Conservation (phyloP, 2,329 filamentous ascomycete species). For the Verticillium tricorpus region DNA sequence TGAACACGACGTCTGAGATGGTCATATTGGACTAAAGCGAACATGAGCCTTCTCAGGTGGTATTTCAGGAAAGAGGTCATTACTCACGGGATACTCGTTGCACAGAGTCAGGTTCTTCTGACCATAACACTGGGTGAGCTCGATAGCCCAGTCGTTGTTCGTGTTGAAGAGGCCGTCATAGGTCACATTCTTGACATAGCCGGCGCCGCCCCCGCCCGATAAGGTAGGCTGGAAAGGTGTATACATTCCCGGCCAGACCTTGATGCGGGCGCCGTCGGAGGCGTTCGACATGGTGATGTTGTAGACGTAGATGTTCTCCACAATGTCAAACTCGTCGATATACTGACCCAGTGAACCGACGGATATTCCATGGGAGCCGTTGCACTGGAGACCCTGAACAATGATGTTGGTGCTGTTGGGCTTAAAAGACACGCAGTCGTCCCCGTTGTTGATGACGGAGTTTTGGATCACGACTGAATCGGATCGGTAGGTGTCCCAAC, state of each 20-base stretch:
- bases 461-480: conserved; percentile 62
- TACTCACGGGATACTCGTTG: conserved; percentile 11
- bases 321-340: conserved; percentile 56
- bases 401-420: conserved; percentile 67
- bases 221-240: conserved; percentile 39
- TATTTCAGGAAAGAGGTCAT: neutral
- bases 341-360: conserved; percentile 72
- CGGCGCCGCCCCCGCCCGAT: conserved; percentile 57
- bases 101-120: conserved; percentile 5
- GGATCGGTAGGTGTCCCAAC: conserved; percentile 60
- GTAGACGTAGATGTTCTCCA: conserved; percentile 63
- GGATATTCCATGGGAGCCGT: conserved; percentile 67
- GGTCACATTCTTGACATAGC: conserved; percentile 61
- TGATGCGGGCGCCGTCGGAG: conserved; percentile 65
- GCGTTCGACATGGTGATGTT: conserved; percentile 57
- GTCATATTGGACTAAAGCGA: conserved; percentile 7
- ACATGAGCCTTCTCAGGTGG: neutral
- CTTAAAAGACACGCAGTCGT: conserved; percentile 72
- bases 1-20: conserved; percentile 13
- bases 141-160: conserved; percentile 51
- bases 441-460: conserved; percentile 58
- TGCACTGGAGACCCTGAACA: conserved; percentile 63
- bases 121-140: conserved; percentile 11
- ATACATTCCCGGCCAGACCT: conserved; percentile 60
- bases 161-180: conserved; percentile 56